phyloP scores from a whole-genome alignment of 805 yeast genomes.

The Cyberlindnera amylophila region DNA sequence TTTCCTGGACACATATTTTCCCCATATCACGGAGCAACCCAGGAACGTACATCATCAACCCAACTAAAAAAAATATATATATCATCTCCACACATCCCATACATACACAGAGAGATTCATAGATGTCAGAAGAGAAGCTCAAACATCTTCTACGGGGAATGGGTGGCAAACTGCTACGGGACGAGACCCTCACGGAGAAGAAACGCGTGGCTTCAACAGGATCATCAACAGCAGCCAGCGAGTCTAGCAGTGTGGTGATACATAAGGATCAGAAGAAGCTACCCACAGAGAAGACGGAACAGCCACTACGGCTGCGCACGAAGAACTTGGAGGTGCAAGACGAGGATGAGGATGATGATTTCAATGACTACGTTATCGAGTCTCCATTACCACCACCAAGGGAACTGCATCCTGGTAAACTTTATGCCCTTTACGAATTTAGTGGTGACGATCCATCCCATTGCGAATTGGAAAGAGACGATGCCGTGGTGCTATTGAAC shows the following conservation, averaged over 20 bases:
- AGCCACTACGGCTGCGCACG: slow-evolving; percentile 16
- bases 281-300: slow-evolving; percentile 9
- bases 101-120: no score
- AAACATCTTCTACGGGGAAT: slow-evolving; percentile 18
- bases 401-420: slow-evolving; percentile 75
- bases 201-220: slow-evolving; percentile 21
- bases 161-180: slow-evolving; percentile 19
- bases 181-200: slow-evolving; percentile 20
- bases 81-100: no score
- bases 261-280: slow-evolving; percentile 5
- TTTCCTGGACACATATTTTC: no score
- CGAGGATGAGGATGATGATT: slow-evolving; percentile 36
- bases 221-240: slow-evolving; percentile 20
- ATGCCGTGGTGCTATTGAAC: slow-evolving; percentile 74
- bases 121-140: slow-evolving; percentile 21
- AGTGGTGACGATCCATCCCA: slow-evolving; percentile 92
- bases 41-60: no score
- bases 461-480: slow-evolving; percentile 74
- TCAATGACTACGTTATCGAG: slow-evolving; percentile 37
- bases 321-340: slow-evolving; percentile 28
- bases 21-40: no score
- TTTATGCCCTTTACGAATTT: slow-evolving; percentile 85
- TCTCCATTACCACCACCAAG: slow-evolving; percentile 58
- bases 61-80: no score
- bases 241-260: slow-evolving; percentile 22